A percentile compares a stretch with the other conserved stretches of the same genome.
Evolutionary conservation across 805 yeast species (phyloP).

Genomic region (Spencermartinsiella europaea): DNA sequence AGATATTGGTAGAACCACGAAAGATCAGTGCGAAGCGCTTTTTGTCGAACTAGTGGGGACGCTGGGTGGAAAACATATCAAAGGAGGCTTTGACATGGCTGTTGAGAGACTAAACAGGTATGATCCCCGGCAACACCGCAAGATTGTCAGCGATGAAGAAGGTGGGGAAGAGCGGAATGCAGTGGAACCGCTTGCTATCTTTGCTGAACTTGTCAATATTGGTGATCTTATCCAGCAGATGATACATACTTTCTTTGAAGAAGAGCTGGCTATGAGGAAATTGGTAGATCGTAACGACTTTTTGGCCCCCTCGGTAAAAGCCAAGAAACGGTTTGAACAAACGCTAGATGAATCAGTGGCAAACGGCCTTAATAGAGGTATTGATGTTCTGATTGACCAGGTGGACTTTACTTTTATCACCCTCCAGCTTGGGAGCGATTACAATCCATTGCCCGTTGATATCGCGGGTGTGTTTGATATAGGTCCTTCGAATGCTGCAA

Average conservation of each 20-base stretch:
- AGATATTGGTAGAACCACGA: constrained; percentile 34
- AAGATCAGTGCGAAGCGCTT: constrained; percentile 50
- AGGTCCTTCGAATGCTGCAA: constrained; percentile 62
- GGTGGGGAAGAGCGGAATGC: constrained; percentile 22
- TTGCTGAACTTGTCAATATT: constrained; percentile 84
- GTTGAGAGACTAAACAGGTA: constrained; percentile 62
- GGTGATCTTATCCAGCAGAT: constrained; percentile 92
- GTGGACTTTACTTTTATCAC: constrained; percentile 57
- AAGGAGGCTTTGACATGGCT: constrained; percentile 80
- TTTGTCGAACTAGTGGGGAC: constrained; percentile 61
- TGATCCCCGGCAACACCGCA: constrained; percentile 47
- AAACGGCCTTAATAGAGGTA: constrained; percentile 86
- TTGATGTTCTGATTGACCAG: constrained; percentile 80
- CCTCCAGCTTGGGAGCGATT: constrained; percentile 56
- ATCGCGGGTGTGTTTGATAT: constrained; percentile 24
- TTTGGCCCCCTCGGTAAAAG: constrained; percentile 67
- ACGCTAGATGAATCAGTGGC: constrained; percentile 86
- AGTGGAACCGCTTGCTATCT: constrained; percentile 80
- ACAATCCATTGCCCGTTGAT: constrained; percentile 42
- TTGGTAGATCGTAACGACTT: constrained; percentile 74
- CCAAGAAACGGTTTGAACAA: constrained; percentile 76
- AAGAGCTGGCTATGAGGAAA: constrained; percentile 56
- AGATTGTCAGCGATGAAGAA: constrained; percentile 19
- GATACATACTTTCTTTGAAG: constrained; percentile 84
- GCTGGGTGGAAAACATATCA: constrained; percentile 70